Evolutionary conservation across 495 filamentous ascomycete genomes (phyloP), one percentile per base, ranked within the genome.

Genomic region (Letharia lupina): DNA sequence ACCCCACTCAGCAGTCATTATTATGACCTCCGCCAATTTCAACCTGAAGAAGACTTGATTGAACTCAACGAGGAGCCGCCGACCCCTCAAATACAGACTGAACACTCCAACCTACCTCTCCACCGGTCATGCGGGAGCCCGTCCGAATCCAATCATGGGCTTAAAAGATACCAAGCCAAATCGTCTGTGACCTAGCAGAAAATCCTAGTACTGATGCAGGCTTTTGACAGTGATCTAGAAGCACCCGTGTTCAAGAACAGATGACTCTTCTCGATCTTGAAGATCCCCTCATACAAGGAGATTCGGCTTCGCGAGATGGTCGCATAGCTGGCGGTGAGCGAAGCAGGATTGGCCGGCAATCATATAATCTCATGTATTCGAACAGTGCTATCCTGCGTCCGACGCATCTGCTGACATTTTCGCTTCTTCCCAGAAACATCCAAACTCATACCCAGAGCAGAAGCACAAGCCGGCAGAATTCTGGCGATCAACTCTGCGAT

Each of bases 401-500:
- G 35, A 63, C 5, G 16, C 6, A 11, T 1, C 10, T 40, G 23
- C 62, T 64, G 41, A 64, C 12, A 23, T 44, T n/a, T 2, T 33
- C 4, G 11, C 2, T 2, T 42, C 7, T 45, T 28, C 23, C n/a
- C 13, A 61, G 62, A 4, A 18, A 64, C 39, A 52, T 20, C 45
- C 47, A 20, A 13, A 35, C 23, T 7, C 37, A 42, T 40, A 12
- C 2, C 11, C 37, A 56, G 18, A 23, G 23, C 39, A 23, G 35
- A 16, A 64, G 52, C 4, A 40, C 48, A 31, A 62, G 60, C 18
- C 39, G 61, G 39, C 61, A 63, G 37, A 35, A 56, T 8, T 62
- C 65, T n/a, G 48, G 45, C 12, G 20, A 66, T 8, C 60, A 62
- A 15, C n/a, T 61, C n/a, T 68, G 63, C 37, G 58, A 61, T 13